These are phyloP conservation scores for Peronospora tabacina DNA, from an alignment of 352 stramenopile species.

Conservation along the genomic window DNA sequence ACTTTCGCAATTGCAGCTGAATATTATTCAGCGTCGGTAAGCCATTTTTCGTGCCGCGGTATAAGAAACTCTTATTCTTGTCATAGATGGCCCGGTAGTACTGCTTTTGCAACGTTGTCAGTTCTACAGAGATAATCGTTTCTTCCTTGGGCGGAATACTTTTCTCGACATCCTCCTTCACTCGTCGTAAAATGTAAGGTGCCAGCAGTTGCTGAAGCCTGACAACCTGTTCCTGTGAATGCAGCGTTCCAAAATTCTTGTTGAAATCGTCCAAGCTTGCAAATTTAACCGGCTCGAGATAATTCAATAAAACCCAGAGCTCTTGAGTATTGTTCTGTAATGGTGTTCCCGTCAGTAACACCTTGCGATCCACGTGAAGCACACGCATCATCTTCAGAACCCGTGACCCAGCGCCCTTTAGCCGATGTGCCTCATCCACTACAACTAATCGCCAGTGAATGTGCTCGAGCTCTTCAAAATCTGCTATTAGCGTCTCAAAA, in stretches of 20 bases:
- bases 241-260: conserved; percentile 88
- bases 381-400: conserved; percentile 86
- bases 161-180: conserved; percentile 97
- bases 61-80: conserved; percentile 98
- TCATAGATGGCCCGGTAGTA: conserved; percentile 99
- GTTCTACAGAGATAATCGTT: conserved; percentile 93
- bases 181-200: conserved; percentile 92
- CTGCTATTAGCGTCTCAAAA: conserved; percentile 74
- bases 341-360: conserved; percentile 95
- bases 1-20: conserved; percentile 98
- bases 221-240: conserved; percentile 91
- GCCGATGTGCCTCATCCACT: conserved; percentile 77
- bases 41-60: conserved; percentile 78
- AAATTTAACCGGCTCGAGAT: conserved; percentile 92
- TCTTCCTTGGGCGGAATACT: conserved; percentile 95
- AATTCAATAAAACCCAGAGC: conserved; percentile 96
- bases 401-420: conserved; percentile 71
- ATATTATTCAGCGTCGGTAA: conserved; percentile 96
- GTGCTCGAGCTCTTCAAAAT: conserved; percentile 82
- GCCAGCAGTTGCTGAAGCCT: conserved; percentile 90
- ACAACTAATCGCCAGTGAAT: conserved; percentile 82
- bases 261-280: conserved; percentile 85
- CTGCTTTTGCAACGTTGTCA: conserved; percentile 98
- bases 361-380: conserved; percentile 81
- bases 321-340: conserved; percentile 96